Evolutionary conservation across 2,329 filamentous ascomycete genomes (phyloP).

Genomic region (Diplodia mutila): DNA sequence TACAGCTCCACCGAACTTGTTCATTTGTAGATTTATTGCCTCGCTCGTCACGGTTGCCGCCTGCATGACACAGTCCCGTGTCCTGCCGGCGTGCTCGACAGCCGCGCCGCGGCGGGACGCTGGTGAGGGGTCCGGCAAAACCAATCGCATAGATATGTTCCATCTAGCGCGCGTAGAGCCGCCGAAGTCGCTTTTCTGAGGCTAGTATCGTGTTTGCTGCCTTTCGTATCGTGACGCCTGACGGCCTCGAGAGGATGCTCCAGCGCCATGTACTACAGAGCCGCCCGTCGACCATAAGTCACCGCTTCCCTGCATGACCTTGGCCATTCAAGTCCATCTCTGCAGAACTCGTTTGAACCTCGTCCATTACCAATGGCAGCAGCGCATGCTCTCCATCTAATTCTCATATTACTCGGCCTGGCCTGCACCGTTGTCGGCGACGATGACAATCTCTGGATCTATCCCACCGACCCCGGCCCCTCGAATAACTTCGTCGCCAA

Average conservation of each 20-base stretch:
- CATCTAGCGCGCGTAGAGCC: background rate
- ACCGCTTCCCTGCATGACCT: background rate
- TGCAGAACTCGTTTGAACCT: background rate
- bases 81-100: no score
- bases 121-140: background rate
- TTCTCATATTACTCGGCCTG: background rate
- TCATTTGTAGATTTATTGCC: background rate
- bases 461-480: slow-evolving; percentile 5
- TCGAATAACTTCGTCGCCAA: slow-evolving; percentile 16
- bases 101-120: background rate
- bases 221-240: background rate
- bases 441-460: slow-evolving; percentile 3
- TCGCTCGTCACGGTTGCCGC: background rate
- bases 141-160: background rate
- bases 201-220: background rate
- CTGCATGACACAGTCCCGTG: no score
- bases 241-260: no score
- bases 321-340: background rate
- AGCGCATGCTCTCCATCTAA: background rate
- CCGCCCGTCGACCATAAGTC: background rate
- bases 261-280: background rate
- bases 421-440: background rate
- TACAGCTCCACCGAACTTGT: background rate
- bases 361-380: background rate
- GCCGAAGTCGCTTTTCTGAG: no score